Base-by-base conservation (phyloP, 139 green algal species). In the Tetradesmus obliquus region DNA sequence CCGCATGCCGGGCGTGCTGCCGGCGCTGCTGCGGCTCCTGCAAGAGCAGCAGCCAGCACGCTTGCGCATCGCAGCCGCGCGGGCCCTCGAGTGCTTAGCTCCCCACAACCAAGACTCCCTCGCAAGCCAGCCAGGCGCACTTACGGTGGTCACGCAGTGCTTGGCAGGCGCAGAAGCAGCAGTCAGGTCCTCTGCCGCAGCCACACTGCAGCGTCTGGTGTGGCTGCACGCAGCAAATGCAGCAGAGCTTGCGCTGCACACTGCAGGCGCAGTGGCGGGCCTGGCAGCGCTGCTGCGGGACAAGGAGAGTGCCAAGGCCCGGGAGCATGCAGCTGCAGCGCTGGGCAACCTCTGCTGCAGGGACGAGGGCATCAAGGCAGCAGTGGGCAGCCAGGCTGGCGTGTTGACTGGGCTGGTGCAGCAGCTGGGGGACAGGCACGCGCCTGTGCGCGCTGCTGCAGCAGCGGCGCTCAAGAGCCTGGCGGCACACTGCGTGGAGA, bases 281-380 rank as follows among this genome's bases (percentile, higher is more conserved):
- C 45, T 86, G 10, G 81, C 55, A 32, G 81, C 32, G 13, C 22
- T 86, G 53, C 53, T 86, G 81, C 6, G 53, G 32, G 81, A 86
- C 45, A 76, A 76, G 66, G 45, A 86, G 32, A 86, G 51, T 9
- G 15, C 53, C 9, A 55, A n/a, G 55, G 81, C 81, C 9, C 32
- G 81, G 19, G 55, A 86, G 81, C 81, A 86, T 86, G 81, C 81
- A 57, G 81, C 81, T 62, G 17, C 81, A 86, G 81, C 81, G 62
- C 19, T 86, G 2, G 13, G 53, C 13, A 86, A 86, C 81, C 51
- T 86, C 13, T 55, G 54, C 45, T 45, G 55, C 53, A 62, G 81
- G 32, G 54, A 84, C 45, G 53, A 86, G 53, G 81, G 19, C 32
- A 86, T 62, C 45, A 55, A 86, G 17, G 20, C 32, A 55, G 19